phyloP scores from a whole-genome alignment of 2,329 filamentous ascomycete species.

The Atkinsonella hypoxylon region DNA sequence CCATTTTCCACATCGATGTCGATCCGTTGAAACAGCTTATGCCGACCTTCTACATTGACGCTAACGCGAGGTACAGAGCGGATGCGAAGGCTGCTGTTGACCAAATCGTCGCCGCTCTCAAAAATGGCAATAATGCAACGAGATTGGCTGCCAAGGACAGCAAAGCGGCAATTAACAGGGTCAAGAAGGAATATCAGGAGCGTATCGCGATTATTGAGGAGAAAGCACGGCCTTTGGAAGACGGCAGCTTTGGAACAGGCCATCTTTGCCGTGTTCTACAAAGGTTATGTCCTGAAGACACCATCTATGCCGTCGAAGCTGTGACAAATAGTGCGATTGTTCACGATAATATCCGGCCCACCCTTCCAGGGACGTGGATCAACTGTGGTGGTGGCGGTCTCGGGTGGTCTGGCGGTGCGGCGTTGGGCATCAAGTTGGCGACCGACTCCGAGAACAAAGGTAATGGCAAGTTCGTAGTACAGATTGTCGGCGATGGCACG shows the following conservation, averaged over 20 bases:
- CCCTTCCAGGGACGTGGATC: conserved; percentile 60
- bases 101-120: conserved; percentile 55
- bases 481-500: conserved; percentile 46
- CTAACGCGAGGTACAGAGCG: conserved; percentile 53
- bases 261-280: conserved; percentile 21
- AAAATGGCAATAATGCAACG: conserved; percentile 29
- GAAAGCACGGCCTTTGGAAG: conserved; percentile 42
- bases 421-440: conserved; percentile 66
- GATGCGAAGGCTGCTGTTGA: conserved; percentile 52
- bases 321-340: conserved; percentile 61
- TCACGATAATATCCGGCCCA: conserved; percentile 58
- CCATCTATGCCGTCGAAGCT: conserved; percentile 67
- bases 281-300: conserved; percentile 29
- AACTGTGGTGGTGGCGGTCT: conserved; percentile 74
- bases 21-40: conserved; percentile 61
- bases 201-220: conserved; percentile 48
- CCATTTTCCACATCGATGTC: conserved; percentile 52
- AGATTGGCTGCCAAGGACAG: conserved; percentile 20
- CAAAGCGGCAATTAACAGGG: conserved; percentile 22
- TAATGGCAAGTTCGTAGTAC: conserved; percentile 38
- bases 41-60: conserved; percentile 59
- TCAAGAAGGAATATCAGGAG: conserved; percentile 45
- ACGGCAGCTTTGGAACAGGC: conserved; percentile 38
- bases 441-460: conserved; percentile 30
- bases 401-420: conserved; percentile 68